phyloP scores from a whole-genome alignment of 495 filamentous ascomycete genomes.

The Thermochaetoides thermophila region DNA sequence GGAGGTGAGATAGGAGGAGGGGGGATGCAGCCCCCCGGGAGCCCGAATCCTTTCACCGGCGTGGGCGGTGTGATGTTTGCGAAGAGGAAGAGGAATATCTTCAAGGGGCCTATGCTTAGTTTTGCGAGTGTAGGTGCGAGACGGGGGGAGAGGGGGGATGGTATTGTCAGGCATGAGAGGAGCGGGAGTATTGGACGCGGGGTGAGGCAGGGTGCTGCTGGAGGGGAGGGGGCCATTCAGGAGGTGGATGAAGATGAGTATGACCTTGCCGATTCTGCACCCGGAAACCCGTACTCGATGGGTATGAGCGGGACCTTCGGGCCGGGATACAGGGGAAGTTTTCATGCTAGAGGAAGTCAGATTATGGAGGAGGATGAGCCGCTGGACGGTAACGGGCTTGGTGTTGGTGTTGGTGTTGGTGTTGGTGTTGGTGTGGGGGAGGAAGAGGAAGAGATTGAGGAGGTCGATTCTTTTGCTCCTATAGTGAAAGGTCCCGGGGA shows the following conservation, averaged over 20 bases:
- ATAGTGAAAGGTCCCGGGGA: slow-evolving; percentile 31
- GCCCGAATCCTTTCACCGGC: slow-evolving; percentile 29
- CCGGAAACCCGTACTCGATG: no score
- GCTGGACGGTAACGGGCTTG: slow-evolving; percentile 1
- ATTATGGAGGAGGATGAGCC: slow-evolving; percentile 18
- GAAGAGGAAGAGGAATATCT: slow-evolving; percentile 73
- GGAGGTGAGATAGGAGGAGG: no score
- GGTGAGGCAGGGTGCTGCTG: slow-evolving; percentile 10
- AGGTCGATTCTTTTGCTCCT: slow-evolving; percentile 53
- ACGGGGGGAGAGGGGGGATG: slow-evolving; percentile 15
- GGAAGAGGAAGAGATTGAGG: slow-evolving; percentile 38
- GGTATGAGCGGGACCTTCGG: no score
- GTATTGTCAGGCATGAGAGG: slow-evolving; percentile 6
- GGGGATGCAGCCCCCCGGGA: slow-evolving; percentile 22
- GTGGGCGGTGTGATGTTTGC: slow-evolving; percentile 67
- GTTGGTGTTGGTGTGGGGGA: slow-evolving; percentile 17
- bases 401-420: not conserved
- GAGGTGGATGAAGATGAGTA: slow-evolving; percentile 66
- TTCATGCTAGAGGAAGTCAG: no score
- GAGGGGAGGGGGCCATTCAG: slow-evolving; percentile 64
- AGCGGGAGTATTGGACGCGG: slow-evolving; percentile 9
- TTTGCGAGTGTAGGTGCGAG: slow-evolving; percentile 14
- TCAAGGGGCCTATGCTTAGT: slow-evolving; percentile 68
- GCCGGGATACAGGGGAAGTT: no score
- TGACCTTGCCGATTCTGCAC: no score